Evolutionary conservation across 768 basidiomycete genomes (phyloP), one percentile per base, ranked within the genome.

Genomic region (Epithele typhae): DNA sequence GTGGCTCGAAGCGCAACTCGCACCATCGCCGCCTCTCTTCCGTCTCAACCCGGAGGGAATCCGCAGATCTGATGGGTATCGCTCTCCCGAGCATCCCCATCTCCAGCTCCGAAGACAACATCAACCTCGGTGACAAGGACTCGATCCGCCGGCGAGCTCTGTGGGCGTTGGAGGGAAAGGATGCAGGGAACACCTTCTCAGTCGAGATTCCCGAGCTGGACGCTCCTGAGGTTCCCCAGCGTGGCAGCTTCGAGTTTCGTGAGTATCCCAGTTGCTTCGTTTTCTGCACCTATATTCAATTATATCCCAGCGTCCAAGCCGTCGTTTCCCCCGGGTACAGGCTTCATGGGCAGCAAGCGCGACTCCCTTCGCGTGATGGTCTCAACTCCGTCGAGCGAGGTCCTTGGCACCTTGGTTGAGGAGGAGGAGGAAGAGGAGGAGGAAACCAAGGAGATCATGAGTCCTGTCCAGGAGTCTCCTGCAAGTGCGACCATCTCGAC

Each of bases 21-120:
- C 90, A 91, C 56, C 92, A 94, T 57, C 76, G 80, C 12, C 87
- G 92, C 39, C 79, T 81, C 34, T 92, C 91, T 1, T 91, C 88
- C 21, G 89, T 95, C 22, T 91, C 92, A 9, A 94, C 92, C 33
- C 83, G 91, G 51, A 78, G 76, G 54, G 92, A 95, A 69, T 92
- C 90, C 17, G 86, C 90, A 15, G 92, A 94, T 58, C 71, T 95
- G 59, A 93, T 95, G 87, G 89, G 90, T 22, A 77, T 89, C 11
- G 67, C 84, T 19, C 68, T 87, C 32, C 81, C 86, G 11, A 82
- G 48, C 50, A 73, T 89, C 21, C 79, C 81, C 5, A 57, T 75
- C 8, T 76, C 79, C 2, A 68, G 71, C 22, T 72, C 80, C 1
- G 83, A 89, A 25, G 82, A 86, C 60, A 81, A 81, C 56, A 68